phyloP scores from a whole-genome alignment of 2,329 filamentous ascomycete species.

The Calonectria naviculata region DNA sequence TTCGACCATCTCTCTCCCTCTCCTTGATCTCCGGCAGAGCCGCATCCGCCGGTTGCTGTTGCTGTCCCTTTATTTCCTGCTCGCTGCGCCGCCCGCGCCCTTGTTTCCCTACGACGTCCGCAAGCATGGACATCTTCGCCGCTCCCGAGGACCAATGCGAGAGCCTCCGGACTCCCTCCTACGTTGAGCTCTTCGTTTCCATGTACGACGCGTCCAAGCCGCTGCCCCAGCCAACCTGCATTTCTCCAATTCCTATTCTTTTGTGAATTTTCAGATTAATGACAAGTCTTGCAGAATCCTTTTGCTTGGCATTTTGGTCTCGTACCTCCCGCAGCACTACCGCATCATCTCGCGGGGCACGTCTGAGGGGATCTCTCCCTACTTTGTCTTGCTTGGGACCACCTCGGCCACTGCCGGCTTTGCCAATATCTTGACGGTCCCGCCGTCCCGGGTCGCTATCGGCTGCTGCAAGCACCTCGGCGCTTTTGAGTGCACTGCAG shows the following conservation, averaged over 20 bases:
- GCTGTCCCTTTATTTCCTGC: background rate
- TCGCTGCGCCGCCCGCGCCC: constrained; percentile 1
- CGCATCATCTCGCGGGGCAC: constrained; percentile 88
- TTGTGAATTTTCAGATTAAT: constrained; percentile 16
- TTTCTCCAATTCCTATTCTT: background rate
- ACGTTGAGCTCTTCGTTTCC: constrained; percentile 66
- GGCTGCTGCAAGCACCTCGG: constrained; percentile 87
- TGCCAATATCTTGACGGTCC: constrained; percentile 90
- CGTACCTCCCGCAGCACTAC: constrained; percentile 94
- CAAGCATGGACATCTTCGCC: constrained; percentile 41
- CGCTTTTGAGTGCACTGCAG: constrained; percentile 85
- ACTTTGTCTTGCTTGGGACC: constrained; percentile 93
- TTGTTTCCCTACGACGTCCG: constrained; percentile 1
- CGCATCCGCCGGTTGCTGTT: constrained; percentile 13
- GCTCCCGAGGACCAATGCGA: constrained; percentile 53
- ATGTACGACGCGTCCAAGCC: constrained; percentile 54
- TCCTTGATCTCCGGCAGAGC: constrained; percentile 22
- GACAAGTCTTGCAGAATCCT: constrained; percentile 66
- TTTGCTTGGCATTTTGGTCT: constrained; percentile 87
- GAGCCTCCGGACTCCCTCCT: constrained; percentile 62
- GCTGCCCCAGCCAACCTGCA: background rate
- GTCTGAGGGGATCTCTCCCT: constrained; percentile 94
- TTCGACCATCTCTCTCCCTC: constrained; percentile 23
- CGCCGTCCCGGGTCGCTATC: constrained; percentile 85
- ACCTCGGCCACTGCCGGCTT: constrained; percentile 90